Base-by-base conservation (phyloP, 495 filamentous ascomycete genomes). In the Podospora fimiseda region DNA sequence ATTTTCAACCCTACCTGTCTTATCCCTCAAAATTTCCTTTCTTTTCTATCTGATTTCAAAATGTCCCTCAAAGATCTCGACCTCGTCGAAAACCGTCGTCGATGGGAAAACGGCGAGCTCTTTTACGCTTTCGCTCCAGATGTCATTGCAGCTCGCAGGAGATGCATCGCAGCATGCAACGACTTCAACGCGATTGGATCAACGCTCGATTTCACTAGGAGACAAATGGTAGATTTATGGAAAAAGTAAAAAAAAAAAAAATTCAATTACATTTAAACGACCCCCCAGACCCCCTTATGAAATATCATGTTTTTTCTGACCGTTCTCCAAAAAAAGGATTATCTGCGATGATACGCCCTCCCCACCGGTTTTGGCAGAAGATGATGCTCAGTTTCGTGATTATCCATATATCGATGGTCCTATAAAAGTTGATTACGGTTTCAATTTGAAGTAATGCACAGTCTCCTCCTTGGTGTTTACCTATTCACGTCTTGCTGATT, bases 371-470 rank as follows among this genome's bases (percentile, higher is more conserved):
- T 76, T 76, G 9, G 62, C 72, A 7, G 76, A 74, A 37, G 77
- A 91, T 56, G 80, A 83, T 21, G 73, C 62, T 14, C 74, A 80
- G 3, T 77, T 88, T 38, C 66, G 65, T 13, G 60, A 80, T 30
- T 78, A 87, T 11, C 79, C 88, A 3, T 90, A 78, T 76, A 71
- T 92, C n/a, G 83, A 88, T 52, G 68, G 80, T 0, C 88, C 88
- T 6, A 72, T 94, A 57, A 76, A 73, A 13, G 70, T 84, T 2
- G 89, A 94, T 64, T 90, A 93, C 56, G 89, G 89, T 2, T 81
- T 73, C 59, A 89, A 94, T 52, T 68, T 91, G 42, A 75, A 65
- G 74, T 75, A 58, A 30, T 63, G 41, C 2, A 27, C 15, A 27
- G 52, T n/a, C 20, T 14, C 27, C 18, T 42, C 33, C 11, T 40